phyloP scores from a whole-genome alignment of 495 filamentous ascomycete species.

The Xylaria nigripes region DNA sequence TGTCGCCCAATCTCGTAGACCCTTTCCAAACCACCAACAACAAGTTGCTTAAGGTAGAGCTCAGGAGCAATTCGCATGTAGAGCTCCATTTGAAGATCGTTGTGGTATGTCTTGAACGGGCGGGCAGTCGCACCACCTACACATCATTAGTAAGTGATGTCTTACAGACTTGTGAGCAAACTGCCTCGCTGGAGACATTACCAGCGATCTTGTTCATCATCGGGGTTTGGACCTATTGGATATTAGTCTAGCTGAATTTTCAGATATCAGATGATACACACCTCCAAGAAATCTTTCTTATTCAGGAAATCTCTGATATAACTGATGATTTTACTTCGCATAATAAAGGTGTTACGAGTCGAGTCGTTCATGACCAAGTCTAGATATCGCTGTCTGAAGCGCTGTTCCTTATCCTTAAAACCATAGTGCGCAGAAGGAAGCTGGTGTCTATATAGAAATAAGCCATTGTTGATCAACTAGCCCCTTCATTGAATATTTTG shows the following conservation, averaged over 20 bases:
- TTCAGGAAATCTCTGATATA: slow-evolving; percentile 87
- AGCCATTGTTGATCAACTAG: not conserved
- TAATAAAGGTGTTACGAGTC: slow-evolving; percentile 70
- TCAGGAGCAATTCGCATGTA: slow-evolving; percentile 94
- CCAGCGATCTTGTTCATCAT: slow-evolving; percentile 93
- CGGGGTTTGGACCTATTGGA: slow-evolving; percentile 69
- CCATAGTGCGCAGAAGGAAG: slow-evolving; percentile 88
- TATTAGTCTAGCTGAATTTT: not conserved
- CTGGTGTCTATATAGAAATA: slow-evolving; percentile 48
- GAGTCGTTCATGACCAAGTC: slow-evolving; percentile 93
- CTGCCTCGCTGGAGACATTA: not conserved
- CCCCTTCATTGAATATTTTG: not conserved
- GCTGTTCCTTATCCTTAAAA: slow-evolving; percentile 88
- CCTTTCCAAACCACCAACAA: slow-evolving; percentile 84
- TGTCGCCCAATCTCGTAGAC: slow-evolving; percentile 90
- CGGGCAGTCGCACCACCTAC: slow-evolving; percentile 83
- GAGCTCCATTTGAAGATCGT: slow-evolving; percentile 85
- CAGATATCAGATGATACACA: not conserved
- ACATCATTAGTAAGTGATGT: not conserved
- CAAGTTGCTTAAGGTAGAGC: slow-evolving; percentile 90
- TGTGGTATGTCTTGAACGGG: slow-evolving; percentile 91
- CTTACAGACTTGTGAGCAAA: not conserved
- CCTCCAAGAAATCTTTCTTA: slow-evolving; percentile 70
- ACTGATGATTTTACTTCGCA: slow-evolving; percentile 72
- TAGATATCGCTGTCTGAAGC: slow-evolving; percentile 84